Evolutionary conservation across 2,329 filamentous ascomycete genomes (phyloP).

Genomic region (Verruconis gallopava): DNA sequence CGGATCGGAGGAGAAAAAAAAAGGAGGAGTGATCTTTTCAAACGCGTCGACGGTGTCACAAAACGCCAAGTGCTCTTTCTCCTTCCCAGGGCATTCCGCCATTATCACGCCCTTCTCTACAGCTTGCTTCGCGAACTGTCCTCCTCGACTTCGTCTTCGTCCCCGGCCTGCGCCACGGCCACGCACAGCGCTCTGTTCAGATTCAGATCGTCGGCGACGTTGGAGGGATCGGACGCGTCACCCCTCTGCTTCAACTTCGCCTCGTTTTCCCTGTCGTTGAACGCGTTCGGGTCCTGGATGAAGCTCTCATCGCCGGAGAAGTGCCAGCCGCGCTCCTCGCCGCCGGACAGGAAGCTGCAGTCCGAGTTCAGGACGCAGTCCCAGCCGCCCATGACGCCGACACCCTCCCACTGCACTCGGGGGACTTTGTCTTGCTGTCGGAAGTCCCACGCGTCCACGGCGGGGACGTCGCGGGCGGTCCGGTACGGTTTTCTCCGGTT

Average conservation of each 20-base stretch:
- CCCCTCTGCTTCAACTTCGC: slow-evolving; percentile 9
- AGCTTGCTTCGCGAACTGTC: no score
- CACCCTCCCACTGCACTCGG: slow-evolving; percentile 40
- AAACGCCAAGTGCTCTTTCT: no score
- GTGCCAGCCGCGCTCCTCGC: slow-evolving; percentile 81
- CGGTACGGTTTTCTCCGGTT: slow-evolving; percentile 26
- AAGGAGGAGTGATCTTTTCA: no score
- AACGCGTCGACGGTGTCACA: no score
- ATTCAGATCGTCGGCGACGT: slow-evolving; percentile 11
- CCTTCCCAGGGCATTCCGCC: no score
- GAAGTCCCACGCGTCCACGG: slow-evolving; percentile 17
- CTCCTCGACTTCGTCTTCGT: not conserved
- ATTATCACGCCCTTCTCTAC: no score
- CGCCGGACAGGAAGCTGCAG: slow-evolving; percentile 65
- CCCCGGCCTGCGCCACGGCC: not conserved
- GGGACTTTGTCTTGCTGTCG: slow-evolving; percentile 25
- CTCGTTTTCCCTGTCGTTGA: slow-evolving; percentile 4
- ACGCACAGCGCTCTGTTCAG: not conserved
- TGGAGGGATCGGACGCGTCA: no score
- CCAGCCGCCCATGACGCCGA: slow-evolving; percentile 67
- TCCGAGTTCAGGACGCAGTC: slow-evolving; percentile 68
- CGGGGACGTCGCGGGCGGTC: slow-evolving; percentile 11
- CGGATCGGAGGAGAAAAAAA: no score
- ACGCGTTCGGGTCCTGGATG: slow-evolving; percentile 5
- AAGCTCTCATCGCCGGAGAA: slow-evolving; percentile 9